These are phyloP conservation scores for Arabis alpina DNA, from an alignment of 345 rosid genomes.

Conservation along the genomic window DNA sequence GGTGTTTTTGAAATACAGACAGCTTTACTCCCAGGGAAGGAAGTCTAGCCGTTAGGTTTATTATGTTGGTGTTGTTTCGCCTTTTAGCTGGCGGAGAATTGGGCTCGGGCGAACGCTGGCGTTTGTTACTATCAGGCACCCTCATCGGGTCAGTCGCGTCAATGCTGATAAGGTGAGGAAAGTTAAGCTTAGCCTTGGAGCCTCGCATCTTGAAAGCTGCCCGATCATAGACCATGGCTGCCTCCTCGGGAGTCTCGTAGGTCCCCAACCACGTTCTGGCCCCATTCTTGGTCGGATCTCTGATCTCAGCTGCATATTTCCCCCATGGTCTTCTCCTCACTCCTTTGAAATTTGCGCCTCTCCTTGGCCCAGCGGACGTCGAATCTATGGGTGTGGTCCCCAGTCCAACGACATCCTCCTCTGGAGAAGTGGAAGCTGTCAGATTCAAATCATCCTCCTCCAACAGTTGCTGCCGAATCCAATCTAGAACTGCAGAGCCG, in stretches of 20 bases:
- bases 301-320: conserved; percentile 51
- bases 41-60: conserved; percentile 32
- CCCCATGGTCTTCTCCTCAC: conserved; percentile 60
- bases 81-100: conserved; percentile 19
- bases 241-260: conserved; percentile 48
- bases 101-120: conserved; percentile 35
- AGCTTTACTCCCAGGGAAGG: conserved; percentile 30
- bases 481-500: conserved; percentile 20
- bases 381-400: too few species aligned
- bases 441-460: conserved; percentile 27
- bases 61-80: conserved; percentile 26
- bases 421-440: conserved; percentile 8
- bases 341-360: conserved; percentile 34
- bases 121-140: conserved; percentile 37
- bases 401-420: too few species aligned
- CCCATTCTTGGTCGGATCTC: conserved; percentile 50
- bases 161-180: conserved; percentile 43
- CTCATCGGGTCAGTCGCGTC: conserved; percentile 23
- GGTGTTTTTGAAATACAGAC: conserved; percentile 18
- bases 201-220: conserved; percentile 46
- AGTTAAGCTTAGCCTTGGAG: conserved; percentile 45
- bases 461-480: conserved; percentile 35
- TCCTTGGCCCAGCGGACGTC: neutral
- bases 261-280: conserved; percentile 58
- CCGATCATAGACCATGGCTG: conserved; percentile 42